Percentiles rank a stretch among this genome's conserved stretches.
Evolutionary conservation across 2,329 filamentous ascomycete species (phyloP).

Genomic region (Verticillium nubilum): DNA sequence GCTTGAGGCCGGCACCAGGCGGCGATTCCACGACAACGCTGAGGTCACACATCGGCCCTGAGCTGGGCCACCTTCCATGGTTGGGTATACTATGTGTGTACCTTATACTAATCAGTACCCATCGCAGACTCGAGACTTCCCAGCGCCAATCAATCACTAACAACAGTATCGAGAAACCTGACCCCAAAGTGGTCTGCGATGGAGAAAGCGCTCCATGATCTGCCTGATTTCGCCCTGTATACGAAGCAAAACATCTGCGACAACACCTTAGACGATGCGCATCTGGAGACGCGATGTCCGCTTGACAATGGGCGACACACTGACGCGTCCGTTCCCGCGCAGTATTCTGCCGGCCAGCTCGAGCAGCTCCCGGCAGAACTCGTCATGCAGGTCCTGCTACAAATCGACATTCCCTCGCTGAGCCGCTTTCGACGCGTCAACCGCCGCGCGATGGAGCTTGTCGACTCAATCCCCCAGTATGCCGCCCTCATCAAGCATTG

Average conservation of each 20-base stretch:
- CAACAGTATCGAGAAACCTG: no score
- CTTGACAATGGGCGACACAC: conserved; percentile 17
- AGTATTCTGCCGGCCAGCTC: conserved; percentile 16
- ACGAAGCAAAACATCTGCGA: not conserved
- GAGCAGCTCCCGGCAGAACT: conserved; percentile 23
- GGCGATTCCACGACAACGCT: no score
- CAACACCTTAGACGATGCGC: conserved; percentile 13
- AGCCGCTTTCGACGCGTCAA: conserved; percentile 28
- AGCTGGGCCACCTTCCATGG: no score
- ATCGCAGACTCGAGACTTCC: no score
- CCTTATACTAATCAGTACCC: no score
- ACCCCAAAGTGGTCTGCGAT: no score
- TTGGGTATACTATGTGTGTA: no score
- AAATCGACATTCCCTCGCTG: conserved; percentile 25
- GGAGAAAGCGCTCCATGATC: not conserved
- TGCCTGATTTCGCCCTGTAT: not conserved
- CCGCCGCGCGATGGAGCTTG: conserved; percentile 22
- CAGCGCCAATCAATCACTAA: no score
- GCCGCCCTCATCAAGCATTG: conserved; percentile 21
- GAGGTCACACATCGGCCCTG: no score
- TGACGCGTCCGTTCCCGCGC: not conserved
- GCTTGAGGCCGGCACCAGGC: no score
- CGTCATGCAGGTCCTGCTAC: conserved; percentile 17
- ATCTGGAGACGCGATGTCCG: conserved; percentile 11
- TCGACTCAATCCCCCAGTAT: conserved; percentile 30